Percentiles rank a stretch among this genome's conserved stretches.
These are phyloP conservation scores for Pyrrhoderma lamaoense DNA, from an alignment of 1,284 basidiomycete genomes.

Conservation along the genomic window DNA sequence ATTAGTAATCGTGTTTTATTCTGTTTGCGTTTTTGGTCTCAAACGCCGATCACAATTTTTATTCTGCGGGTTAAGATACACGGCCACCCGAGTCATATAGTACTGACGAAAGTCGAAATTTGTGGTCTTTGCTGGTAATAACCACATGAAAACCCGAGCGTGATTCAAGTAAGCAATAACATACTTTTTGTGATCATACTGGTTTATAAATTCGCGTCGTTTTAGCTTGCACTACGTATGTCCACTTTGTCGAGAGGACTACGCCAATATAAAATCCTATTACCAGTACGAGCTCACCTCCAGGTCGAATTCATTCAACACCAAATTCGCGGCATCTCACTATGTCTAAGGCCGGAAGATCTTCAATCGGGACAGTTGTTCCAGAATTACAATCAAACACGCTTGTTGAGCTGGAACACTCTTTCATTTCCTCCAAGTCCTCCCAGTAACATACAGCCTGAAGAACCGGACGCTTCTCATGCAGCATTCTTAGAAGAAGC, in stretches of 20 bases:
- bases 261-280: neutral
- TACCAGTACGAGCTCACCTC: neutral
- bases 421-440: neutral
- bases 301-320: neutral
- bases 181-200: too few species aligned
- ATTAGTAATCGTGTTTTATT: too few species aligned
- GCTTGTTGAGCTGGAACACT: too few species aligned
- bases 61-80: too few species aligned
- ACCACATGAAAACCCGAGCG: too few species aligned
- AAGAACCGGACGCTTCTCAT: neutral
- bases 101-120: too few species aligned
- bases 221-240: slow-evolving; percentile 7
- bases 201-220: too few species aligned
- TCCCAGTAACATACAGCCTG: neutral
- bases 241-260: slow-evolving; percentile 12
- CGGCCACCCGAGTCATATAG: too few species aligned
- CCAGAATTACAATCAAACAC: neutral
- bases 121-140: too few species aligned
- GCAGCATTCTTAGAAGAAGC: slow-evolving; percentile 10
- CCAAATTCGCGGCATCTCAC: neutral
- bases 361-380: neutral
- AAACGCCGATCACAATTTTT: too few species aligned
- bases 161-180: too few species aligned
- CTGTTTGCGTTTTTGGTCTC: too few species aligned
- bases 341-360: neutral